These are phyloP conservation scores for Ophiostoma angusticollis DNA, from an alignment of 2,329 filamentous ascomycete genomes.

Conservation along the genomic window DNA sequence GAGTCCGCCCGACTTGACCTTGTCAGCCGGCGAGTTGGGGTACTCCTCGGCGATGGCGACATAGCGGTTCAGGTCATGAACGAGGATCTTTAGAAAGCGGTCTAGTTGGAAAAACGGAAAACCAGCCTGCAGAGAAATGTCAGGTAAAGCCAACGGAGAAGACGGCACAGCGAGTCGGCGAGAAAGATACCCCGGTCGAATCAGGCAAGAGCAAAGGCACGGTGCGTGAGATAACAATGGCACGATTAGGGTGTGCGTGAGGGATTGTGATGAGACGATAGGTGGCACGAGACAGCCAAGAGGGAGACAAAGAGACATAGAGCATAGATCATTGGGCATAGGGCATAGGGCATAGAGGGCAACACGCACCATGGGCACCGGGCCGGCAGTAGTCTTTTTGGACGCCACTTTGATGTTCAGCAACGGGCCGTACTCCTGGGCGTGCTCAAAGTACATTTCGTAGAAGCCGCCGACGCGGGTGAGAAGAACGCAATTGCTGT, in stretches of 20 bases:
- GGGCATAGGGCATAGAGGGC: background rate
- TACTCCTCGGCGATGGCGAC: slow-evolving; percentile 94
- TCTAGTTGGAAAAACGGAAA: slow-evolving; percentile 92
- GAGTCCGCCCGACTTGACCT: slow-evolving; percentile 61
- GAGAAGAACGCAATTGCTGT: slow-evolving; percentile 78
- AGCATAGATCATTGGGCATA: slow-evolving; percentile 7
- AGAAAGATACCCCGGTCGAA: too few relatives aligned
- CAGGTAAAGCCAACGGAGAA: too few relatives aligned
- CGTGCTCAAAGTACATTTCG: slow-evolving; percentile 94
- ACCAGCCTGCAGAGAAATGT: slow-evolving; percentile 43
- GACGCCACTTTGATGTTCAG: slow-evolving; percentile 76
- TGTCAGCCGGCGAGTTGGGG: slow-evolving; percentile 56
- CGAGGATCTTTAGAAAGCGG: slow-evolving; percentile 80
- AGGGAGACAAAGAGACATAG: slow-evolving; percentile 2
- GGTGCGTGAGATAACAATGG: too few relatives aligned
- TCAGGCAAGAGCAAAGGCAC: too few relatives aligned
- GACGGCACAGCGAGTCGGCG: too few relatives aligned
- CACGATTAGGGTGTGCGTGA: too few relatives aligned
- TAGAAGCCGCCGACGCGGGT: slow-evolving; percentile 95
- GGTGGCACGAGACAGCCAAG: slow-evolving; percentile 4
- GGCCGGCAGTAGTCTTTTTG: slow-evolving; percentile 65
- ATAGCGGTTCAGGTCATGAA: slow-evolving; percentile 79
- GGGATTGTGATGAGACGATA: slow-evolving; percentile 3
- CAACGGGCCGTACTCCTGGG: slow-evolving; percentile 73
- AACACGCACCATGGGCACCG: slow-evolving; percentile 65